These are phyloP conservation scores for Sporothrix globosa DNA, from an alignment of 2,329 filamentous ascomycete genomes.

Conservation along the genomic window DNA sequence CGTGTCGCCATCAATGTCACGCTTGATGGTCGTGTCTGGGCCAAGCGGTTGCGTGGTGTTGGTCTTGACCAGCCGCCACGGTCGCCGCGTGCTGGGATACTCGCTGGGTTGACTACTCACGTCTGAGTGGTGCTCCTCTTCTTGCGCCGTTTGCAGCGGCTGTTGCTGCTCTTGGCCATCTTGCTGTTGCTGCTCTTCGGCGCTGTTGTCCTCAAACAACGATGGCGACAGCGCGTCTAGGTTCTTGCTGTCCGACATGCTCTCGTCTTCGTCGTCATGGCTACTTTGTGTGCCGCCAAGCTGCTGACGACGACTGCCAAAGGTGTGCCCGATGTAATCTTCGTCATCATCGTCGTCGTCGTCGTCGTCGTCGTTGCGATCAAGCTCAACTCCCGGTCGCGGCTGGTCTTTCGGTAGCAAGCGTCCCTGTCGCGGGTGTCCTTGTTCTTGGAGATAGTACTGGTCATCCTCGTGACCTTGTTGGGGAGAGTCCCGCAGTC, in stretches of 20 bases:
- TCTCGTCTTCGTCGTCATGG: conserved; percentile 33
- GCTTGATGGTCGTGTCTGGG: conserved; percentile 14
- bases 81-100: conserved; percentile 57
- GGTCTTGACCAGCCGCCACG: conserved; percentile 41
- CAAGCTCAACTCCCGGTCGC: conserved; percentile 61
- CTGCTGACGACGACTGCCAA: not conserved
- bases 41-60: conserved; percentile 32
- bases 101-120: conserved; percentile 59
- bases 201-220: conserved; percentile 33
- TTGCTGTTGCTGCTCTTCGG: conserved; percentile 24
- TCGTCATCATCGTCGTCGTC: not conserved
- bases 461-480: not conserved
- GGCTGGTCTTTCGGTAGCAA: conserved; percentile 57
- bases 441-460: not conserved
- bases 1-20: conserved; percentile 26
- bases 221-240: conserved; percentile 47
- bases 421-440: conserved; percentile 28
- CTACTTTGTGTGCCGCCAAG: not conserved
- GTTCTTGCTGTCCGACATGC: conserved; percentile 56
- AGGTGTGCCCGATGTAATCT: conserved; percentile 1
- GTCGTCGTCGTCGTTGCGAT: conserved; percentile 26
- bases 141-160: conserved; percentile 8
- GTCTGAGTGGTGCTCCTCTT: conserved; percentile 40
- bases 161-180: not conserved
- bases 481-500: not conserved